phyloP scores from a whole-genome alignment of 2,329 filamentous ascomycete species.

The Zymoseptoria crescenta region DNA sequence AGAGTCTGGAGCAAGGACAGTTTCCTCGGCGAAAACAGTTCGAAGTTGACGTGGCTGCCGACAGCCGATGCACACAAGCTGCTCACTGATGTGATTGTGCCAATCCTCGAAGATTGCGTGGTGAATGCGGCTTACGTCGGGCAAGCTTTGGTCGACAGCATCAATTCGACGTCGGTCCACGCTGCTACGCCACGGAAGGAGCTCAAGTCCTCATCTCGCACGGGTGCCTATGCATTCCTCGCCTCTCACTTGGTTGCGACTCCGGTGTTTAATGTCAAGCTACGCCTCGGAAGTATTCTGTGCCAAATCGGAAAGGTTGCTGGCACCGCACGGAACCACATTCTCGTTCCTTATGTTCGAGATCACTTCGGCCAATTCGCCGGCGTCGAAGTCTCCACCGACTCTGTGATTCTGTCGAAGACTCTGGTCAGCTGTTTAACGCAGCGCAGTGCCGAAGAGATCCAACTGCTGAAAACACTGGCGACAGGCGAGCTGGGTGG shows the following conservation, averaged over 20 bases:
- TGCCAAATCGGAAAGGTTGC: constrained; percentile 66
- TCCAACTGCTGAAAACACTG: constrained; percentile 46
- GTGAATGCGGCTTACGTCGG: constrained; percentile 67
- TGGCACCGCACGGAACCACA: constrained; percentile 62
- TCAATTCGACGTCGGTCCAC: constrained; percentile 40
- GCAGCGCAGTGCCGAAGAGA: constrained; percentile 50
- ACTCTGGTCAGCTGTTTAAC: constrained; percentile 47
- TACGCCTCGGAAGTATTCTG: constrained; percentile 62
- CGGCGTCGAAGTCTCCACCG: constrained; percentile 41
- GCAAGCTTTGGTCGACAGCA: constrained; percentile 51
- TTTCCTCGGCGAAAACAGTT: constrained; percentile 55
- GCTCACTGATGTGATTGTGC: constrained; percentile 59
- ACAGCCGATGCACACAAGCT: constrained; percentile 53
- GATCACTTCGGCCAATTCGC: constrained; percentile 56
- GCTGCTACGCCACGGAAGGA: constrained; percentile 26
- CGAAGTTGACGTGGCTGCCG: constrained; percentile 50
- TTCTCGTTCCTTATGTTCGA: constrained; percentile 66
- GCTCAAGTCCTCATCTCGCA: constrained; percentile 55
- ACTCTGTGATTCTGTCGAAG: constrained; percentile 42
- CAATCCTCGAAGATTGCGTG: constrained; percentile 74
- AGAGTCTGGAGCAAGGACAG: constrained; percentile 48
- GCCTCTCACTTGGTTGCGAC: constrained; percentile 63
- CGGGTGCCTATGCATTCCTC: constrained; percentile 62
- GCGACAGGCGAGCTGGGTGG: constrained; percentile 37
- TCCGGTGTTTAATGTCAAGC: constrained; percentile 61